Conservation (phyloP, 495 filamentous ascomycete genomes). For the Neurospora africana region DNA sequence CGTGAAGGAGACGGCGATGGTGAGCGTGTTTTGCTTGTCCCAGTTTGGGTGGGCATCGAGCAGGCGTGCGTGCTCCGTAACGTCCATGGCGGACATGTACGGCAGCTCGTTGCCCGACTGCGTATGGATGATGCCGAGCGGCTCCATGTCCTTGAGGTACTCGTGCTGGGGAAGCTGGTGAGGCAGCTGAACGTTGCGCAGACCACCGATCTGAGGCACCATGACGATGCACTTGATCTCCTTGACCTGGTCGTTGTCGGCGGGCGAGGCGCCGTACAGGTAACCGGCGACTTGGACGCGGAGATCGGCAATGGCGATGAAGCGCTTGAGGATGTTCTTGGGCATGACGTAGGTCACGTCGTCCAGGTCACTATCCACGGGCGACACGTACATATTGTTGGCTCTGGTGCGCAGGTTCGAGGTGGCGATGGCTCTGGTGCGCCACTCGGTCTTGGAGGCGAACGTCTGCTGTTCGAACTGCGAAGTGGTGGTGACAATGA, state of each 20-base stretch:
- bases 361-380: constrained; percentile 72
- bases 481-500: constrained; percentile 95
- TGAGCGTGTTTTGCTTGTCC: constrained; percentile 87
- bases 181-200: constrained; percentile 82
- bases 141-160: constrained; percentile 77
- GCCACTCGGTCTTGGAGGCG: constrained; percentile 98
- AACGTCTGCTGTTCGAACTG: constrained; percentile 96
- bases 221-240: constrained; percentile 94
- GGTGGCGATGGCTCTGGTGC: constrained; percentile 90
- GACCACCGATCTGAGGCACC: constrained; percentile 92
- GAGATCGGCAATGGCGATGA: constrained; percentile 96
- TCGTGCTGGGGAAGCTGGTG: constrained; percentile 92
- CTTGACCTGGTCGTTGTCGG: constrained; percentile 93
- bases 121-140: constrained; percentile 92
- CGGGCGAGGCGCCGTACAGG: constrained; percentile 84
- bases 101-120: constrained; percentile 87
- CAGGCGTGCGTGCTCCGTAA: constrained; percentile 82
- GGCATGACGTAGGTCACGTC: constrained; percentile 96
- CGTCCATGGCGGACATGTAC: constrained; percentile 91
- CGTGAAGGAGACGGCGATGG: constrained; percentile 94
- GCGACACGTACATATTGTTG: constrained; percentile 98
- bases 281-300: constrained; percentile 95
- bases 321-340: constrained; percentile 96
- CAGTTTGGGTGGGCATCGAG: constrained; percentile 74
- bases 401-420: constrained; percentile 89